phyloP scores from a whole-genome alignment of 192 early-diverging fungal genomes.

The Coemansia sp. region DNA sequence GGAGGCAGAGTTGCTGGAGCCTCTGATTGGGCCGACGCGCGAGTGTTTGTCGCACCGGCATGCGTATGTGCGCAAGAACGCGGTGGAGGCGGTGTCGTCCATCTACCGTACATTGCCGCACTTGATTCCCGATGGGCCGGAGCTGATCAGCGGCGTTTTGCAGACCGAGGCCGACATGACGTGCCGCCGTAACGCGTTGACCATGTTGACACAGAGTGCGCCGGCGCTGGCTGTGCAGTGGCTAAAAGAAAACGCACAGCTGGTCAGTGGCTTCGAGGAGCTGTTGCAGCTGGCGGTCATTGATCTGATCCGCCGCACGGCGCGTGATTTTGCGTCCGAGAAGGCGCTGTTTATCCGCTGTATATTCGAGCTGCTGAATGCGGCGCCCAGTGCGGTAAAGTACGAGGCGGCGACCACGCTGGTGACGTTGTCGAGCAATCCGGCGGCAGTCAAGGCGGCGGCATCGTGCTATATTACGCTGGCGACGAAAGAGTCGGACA shows the following conservation, averaged over 20 bases:
- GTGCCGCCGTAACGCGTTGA: conserved; percentile 90
- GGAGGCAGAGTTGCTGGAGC: conserved; percentile 94
- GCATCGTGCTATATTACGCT: conserved; percentile 90
- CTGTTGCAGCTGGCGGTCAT: conserved; percentile 90
- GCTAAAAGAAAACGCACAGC: conserved; percentile 68
- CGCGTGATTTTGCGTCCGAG: conserved; percentile 73
- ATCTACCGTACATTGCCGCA: conserved; percentile 89
- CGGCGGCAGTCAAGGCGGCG: conserved; percentile 90
- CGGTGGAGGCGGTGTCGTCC: conserved; percentile 86
- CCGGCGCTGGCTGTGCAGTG: conserved; percentile 82
- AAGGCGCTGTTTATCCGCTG: conserved; percentile 94
- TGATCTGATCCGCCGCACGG: conserved; percentile 93
- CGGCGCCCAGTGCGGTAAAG: conserved; percentile 85
- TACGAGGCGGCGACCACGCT: conserved; percentile 97
- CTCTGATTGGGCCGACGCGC: conserved; percentile 84
- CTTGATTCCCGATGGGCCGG: conserved; percentile 93
- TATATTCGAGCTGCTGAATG: conserved; percentile 81
- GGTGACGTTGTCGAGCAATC: conserved; percentile 81
- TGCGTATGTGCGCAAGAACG: conserved; percentile 98
- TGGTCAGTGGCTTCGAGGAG: conserved; percentile 85
- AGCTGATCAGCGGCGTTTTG: conserved; percentile 76
- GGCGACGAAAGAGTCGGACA: conserved; percentile 90
- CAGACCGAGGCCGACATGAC: conserved; percentile 84
- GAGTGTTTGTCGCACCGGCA: conserved; percentile 93
- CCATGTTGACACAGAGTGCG: conserved; percentile 83